Conservation (phyloP, 257 asterid species). For the Solanum bulbocastanum region DNA sequence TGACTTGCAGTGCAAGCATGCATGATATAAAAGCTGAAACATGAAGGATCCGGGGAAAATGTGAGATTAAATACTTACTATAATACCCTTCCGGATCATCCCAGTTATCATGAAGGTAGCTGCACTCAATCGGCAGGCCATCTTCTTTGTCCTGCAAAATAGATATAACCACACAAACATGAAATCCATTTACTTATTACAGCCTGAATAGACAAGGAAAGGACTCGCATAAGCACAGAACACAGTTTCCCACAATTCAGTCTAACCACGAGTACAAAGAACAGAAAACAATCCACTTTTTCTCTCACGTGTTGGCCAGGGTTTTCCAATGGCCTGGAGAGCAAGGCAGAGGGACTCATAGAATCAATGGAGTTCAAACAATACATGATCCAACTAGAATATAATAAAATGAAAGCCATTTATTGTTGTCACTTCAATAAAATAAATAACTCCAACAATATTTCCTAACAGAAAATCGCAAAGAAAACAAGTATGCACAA, state of each 20-base stretch:
- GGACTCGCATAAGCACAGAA: neutral
- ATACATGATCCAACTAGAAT: neutral
- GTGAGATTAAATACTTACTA: neutral
- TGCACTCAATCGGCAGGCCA: conserved; percentile 52
- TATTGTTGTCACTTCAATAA: too few relatives aligned
- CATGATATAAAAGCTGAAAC: neutral
- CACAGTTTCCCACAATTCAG: neutral
- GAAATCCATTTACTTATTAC: neutral
- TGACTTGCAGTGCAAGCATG: neutral
- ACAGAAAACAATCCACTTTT: neutral
- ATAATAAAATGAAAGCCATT: neutral
- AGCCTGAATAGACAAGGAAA: neutral
- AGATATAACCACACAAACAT: neutral
- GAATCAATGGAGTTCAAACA: conserved; percentile 11
- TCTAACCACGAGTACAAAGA: neutral
- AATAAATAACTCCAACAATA: too few relatives aligned
- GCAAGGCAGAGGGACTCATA: neutral
- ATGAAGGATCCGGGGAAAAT: neutral
- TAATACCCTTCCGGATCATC: neutral
- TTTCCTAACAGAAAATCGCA: too few relatives aligned
- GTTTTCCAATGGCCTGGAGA: neutral
- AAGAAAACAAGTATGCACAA: too few relatives aligned
- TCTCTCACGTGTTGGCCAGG: neutral
- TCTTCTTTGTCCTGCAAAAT: conserved; percentile 65
- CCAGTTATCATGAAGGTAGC: conserved; percentile 84